These are phyloP conservation scores for Aquilaria yunnanensis DNA, from an alignment of 345 rosid species.

Conservation along the genomic window DNA sequence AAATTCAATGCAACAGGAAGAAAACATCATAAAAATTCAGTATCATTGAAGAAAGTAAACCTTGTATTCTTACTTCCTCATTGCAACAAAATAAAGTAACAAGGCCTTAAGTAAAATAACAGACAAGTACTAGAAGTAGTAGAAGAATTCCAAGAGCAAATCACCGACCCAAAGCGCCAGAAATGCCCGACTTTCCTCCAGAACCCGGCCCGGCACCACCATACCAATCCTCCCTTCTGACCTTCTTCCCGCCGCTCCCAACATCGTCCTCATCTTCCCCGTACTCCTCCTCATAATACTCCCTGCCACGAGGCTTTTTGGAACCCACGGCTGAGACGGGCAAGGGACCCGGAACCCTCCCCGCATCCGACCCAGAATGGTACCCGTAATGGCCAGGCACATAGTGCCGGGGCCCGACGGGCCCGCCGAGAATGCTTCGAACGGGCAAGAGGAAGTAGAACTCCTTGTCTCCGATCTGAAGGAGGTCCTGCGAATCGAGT, in stretches of 20 bases:
- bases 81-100: not conserved
- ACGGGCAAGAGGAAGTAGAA: constrained; percentile 88
- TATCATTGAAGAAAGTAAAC: no score
- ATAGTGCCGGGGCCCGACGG: constrained; percentile 64
- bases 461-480: constrained; percentile 95
- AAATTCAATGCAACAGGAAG: no score
- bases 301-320: constrained; percentile 66
- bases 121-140: no score
- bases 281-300: constrained; percentile 49
- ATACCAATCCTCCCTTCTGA: constrained; percentile 62
- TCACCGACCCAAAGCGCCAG: constrained; percentile 44
- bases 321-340: constrained; percentile 23
- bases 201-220: constrained; percentile 34
- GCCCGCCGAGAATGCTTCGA: constrained; percentile 77
- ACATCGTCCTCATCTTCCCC: constrained; percentile 54
- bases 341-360: constrained; percentile 16
- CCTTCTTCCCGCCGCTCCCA: constrained; percentile 63
- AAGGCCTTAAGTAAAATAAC: not conserved
- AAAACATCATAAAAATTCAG: no score
- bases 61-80: no score
- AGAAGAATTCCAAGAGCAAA: not conserved
- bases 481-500: constrained; percentile 88
- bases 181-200: constrained; percentile 48
- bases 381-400: constrained; percentile 40
- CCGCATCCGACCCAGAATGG: constrained; percentile 30